phyloP scores from a whole-genome alignment of 139 green algal species.

The Chlorella sp. region DNA sequence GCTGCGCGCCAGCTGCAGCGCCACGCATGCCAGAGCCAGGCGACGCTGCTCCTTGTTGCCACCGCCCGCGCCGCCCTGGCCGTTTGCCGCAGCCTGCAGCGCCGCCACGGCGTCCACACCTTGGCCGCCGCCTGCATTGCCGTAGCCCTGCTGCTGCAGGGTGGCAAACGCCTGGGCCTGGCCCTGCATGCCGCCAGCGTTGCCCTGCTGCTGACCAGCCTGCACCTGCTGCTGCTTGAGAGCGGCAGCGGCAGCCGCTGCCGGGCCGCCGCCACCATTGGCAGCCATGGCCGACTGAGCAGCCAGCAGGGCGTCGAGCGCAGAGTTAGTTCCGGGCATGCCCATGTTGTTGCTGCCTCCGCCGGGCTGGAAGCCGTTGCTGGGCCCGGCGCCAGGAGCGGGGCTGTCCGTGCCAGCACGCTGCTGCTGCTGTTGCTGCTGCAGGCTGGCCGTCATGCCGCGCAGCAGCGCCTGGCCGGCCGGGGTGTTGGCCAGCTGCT shows the following conservation, averaged over 20 bases:
- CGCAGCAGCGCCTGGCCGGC: neutral
- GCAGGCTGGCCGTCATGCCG: neutral
- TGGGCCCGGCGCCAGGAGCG: too few species aligned
- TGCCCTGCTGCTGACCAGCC: neutral
- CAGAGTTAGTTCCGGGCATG: too few species aligned
- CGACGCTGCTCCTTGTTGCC: constrained; percentile 24
- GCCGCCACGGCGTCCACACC: neutral
- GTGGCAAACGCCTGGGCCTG: neutral
- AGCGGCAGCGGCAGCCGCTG: neutral
- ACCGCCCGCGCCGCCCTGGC: too few species aligned
- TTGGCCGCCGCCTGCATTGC: neutral
- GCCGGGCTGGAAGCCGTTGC: too few species aligned
- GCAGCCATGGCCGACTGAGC: too few species aligned
- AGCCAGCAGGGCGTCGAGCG: too few species aligned
- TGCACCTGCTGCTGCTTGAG: neutral
- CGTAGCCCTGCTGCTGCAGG: neutral
- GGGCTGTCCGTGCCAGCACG: too few species aligned
- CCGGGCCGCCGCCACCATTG: too few species aligned
- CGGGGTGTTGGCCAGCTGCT: neutral
- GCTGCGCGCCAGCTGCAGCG: constrained; percentile 32
- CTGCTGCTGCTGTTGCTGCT: neutral
- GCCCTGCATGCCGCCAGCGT: neutral
- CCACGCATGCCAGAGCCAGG: constrained; percentile 41
- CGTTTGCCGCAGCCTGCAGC: too few species aligned
- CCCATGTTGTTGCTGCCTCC: too few species aligned